Percentiles rank a stretch among this genome's conserved stretches.
These are phyloP conservation scores for Claviceps maximensis DNA, from an alignment of 2,329 filamentous ascomycete genomes.

Conservation along the genomic window DNA sequence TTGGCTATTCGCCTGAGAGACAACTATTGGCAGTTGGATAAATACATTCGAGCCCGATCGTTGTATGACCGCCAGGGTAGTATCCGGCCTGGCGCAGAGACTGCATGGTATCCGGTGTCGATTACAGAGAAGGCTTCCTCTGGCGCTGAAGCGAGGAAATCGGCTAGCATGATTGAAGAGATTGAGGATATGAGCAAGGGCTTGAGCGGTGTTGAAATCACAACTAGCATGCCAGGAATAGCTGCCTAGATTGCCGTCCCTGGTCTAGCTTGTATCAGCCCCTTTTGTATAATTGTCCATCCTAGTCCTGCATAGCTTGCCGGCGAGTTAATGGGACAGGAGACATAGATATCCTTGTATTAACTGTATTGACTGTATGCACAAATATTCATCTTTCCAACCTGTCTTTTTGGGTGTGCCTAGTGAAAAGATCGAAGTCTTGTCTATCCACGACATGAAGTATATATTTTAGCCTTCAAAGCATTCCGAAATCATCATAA, in stretches of 20 bases:
- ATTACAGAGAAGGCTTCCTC: background rate
- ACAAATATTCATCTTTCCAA: no score
- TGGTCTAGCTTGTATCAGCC: background rate
- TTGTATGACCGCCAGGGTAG: constrained; percentile 41
- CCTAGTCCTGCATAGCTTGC: background rate
- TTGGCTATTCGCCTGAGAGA: constrained; percentile 37
- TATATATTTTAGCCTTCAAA: no score
- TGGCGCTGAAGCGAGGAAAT: background rate
- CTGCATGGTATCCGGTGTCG: constrained; percentile 2
- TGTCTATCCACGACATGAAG: no score
- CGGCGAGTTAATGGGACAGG: background rate
- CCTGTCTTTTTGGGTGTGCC: no score
- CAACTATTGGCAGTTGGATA: constrained; percentile 62
- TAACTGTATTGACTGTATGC: no score
- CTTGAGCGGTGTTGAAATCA: background rate
- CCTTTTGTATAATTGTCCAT: background rate
- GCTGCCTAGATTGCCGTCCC: background rate
- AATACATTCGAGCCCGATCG: constrained; percentile 48
- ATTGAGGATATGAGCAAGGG: background rate
- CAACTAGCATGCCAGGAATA: background rate
- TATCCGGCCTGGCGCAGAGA: constrained; percentile 1
- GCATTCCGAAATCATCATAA: no score
- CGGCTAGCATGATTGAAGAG: background rate
- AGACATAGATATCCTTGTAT: no score
- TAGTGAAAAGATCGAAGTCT: no score